Evolutionary conservation across 2,329 filamentous ascomycete genomes (phyloP).

Genomic region (Epichloe hybrida): DNA sequence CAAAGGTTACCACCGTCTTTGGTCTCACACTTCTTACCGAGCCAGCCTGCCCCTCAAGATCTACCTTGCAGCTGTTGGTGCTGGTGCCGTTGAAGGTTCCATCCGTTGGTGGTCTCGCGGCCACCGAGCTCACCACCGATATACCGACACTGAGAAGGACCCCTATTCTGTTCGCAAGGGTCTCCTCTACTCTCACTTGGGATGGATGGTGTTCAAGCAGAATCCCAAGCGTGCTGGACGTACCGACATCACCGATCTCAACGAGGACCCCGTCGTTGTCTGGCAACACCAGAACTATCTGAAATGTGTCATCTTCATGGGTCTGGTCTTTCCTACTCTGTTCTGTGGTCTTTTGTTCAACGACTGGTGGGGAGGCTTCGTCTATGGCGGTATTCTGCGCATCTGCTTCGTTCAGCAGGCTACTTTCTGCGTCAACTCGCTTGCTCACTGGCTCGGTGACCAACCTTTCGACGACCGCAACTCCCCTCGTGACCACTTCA

Average conservation of each 20-base stretch:
- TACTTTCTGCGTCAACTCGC: slow-evolving; percentile 84
- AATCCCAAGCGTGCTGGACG: slow-evolving; percentile 81
- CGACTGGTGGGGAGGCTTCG: slow-evolving; percentile 69
- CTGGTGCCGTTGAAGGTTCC: slow-evolving; percentile 73
- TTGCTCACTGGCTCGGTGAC: slow-evolving; percentile 83
- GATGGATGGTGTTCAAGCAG: slow-evolving; percentile 91
- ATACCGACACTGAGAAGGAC: slow-evolving; percentile 86
- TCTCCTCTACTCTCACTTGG: slow-evolving; percentile 62
- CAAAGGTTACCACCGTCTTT: slow-evolving; percentile 54
- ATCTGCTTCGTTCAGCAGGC: slow-evolving; percentile 87
- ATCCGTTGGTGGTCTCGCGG: slow-evolving; percentile 82
- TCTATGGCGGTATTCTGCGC: slow-evolving; percentile 74
- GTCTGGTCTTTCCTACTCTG: slow-evolving; percentile 58
- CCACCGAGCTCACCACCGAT: slow-evolving; percentile 79
- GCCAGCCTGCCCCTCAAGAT: slow-evolving; percentile 63
- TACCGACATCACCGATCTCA: slow-evolving; percentile 77
- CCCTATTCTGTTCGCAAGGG: slow-evolving; percentile 87
- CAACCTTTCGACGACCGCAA: slow-evolving; percentile 90
- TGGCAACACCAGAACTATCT: slow-evolving; percentile 84
- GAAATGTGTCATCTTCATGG: slow-evolving; percentile 67
- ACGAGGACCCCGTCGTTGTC: slow-evolving; percentile 72
- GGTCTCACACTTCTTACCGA: slow-evolving; percentile 77
- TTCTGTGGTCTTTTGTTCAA: slow-evolving; percentile 68
- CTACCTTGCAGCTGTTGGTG: slow-evolving; percentile 69
- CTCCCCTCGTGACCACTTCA: slow-evolving; percentile 75